Conservation (phyloP, 2,329 filamentous ascomycete species). For the Trichoderma guizhouense region DNA sequence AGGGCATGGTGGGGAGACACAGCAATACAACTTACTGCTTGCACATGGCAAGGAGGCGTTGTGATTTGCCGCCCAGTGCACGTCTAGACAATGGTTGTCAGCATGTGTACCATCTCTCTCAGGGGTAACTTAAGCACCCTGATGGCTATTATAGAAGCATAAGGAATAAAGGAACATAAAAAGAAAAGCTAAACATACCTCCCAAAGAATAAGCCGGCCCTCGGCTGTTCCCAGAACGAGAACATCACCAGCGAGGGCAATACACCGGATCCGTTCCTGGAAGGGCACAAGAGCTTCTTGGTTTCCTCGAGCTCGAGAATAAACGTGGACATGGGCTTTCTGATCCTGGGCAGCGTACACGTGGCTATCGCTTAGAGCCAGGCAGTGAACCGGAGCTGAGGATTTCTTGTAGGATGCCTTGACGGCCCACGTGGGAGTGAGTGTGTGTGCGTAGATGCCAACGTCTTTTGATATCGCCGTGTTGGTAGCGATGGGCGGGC, state of each 20-base stretch:
- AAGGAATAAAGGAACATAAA: conserved; percentile 20
- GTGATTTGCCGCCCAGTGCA: conserved; percentile 73
- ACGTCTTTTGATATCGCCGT: conserved; percentile 71
- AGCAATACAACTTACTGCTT: conserved; percentile 72
- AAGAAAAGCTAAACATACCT: conserved; percentile 54
- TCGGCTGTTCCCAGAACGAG: conserved; percentile 79
- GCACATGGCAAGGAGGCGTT: conserved; percentile 74
- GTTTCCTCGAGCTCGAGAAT: conserved; percentile 76
- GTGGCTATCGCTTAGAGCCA: conserved; percentile 78
- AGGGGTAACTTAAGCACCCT: neutral
- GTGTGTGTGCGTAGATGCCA: conserved; percentile 80
- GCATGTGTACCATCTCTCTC: conserved; percentile 10
- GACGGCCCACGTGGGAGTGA: conserved; percentile 73
- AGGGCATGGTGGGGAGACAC: conserved; percentile 70
- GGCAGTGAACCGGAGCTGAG: conserved; percentile 70
- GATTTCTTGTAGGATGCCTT: conserved; percentile 88
- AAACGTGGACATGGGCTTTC: conserved; percentile 91
- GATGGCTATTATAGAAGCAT: neutral
- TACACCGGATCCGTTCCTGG: conserved; percentile 76
- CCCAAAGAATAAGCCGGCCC: conserved; percentile 86
- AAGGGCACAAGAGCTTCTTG: conserved; percentile 89
- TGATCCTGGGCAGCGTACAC: conserved; percentile 88
- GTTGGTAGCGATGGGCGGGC: conserved; percentile 57
- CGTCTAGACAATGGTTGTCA: conserved; percentile 46
- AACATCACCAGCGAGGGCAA: conserved; percentile 69